These are phyloP conservation scores for Cladosporium sp. DNA, from an alignment of 2,329 filamentous ascomycete genomes.

Conservation along the genomic window DNA sequence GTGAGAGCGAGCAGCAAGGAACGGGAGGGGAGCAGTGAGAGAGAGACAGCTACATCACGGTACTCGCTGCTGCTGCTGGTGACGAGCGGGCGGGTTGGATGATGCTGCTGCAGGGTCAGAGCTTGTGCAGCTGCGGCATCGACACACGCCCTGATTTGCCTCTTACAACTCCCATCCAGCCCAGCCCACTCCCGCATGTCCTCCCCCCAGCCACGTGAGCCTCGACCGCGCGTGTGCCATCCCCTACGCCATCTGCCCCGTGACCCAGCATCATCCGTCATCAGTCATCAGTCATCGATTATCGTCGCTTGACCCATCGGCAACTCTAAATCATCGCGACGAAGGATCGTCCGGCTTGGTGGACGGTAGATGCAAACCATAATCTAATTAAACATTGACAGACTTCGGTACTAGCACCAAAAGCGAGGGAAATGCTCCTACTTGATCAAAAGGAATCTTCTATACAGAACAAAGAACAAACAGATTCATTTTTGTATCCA, in stretches of 20 bases:
- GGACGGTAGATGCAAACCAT: neutral
- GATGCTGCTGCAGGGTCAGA: neutral
- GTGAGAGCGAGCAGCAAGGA: neutral
- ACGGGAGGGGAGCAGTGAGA: neutral
- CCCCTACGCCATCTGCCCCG: neutral
- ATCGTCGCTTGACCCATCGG: neutral
- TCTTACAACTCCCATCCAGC: neutral
- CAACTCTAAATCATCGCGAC: neutral
- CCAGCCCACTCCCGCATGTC: conserved; percentile 10
- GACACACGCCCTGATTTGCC: neutral
- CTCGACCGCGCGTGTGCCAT: neutral
- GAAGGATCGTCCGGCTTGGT: neutral
- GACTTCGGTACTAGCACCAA: neutral
- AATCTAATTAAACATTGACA: neutral
- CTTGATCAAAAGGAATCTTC: neutral
- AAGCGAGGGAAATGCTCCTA: neutral
- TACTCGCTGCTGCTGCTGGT: neutral
- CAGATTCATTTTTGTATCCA: conserved; percentile 8
- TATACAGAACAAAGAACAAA: neutral
- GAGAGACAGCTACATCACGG: neutral
- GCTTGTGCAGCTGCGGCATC: neutral
- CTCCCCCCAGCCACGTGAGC: conserved; percentile 14
- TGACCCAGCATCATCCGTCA: neutral
- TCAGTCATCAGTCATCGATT: neutral
- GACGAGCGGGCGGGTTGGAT: neutral